Base-by-base conservation (phyloP, 257 asterid species). In the Paulownia fortunei region DNA sequence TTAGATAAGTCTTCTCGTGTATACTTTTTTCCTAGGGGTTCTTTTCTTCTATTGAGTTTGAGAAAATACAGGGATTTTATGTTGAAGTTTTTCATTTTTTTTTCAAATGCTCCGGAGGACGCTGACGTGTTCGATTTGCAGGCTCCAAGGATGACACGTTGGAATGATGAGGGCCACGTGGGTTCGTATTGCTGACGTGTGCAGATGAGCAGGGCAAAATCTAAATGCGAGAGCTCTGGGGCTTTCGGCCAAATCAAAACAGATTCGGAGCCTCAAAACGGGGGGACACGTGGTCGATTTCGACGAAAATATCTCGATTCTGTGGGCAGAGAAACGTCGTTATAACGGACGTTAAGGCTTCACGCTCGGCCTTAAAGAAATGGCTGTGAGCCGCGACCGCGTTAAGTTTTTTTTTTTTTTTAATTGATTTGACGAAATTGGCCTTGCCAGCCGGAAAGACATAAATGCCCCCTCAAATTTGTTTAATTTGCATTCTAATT, bases 271-370 rank as follows among this genome's bases (percentile, higher is more conserved):
- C 88, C 83, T 68, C 79, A 51, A 60, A 49, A 42, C 62, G 69
- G 52, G 41, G 67, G 74, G 76, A 79, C 91, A 92, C 93, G 87
- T 88, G 94, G 79, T 87, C 32, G 71, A 18, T 76, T 58, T 30
- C 3, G 13, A 1, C 4, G 69, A 71, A 85, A 83, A 87, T 83
- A 83, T 76, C 84, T 81, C 18, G 62, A 2, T 51, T 60, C 15
- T 44, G 15, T 2, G 39, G 26, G 72, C 36, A 10, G 39, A 26
- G 10, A 26, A 21, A 78, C 86, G 83, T 21, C 81, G 89, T 82
- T 59, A 27, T 44, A 16, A 73, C 76, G 77, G 71, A 32, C 74
- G 80, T 74, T 58, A 27, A 4, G 32, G 18, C 11, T 12, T 47
- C 15, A 3, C 16, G 1, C 83, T 36, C 36, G 51, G 67, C 26